phyloP scores from a whole-genome alignment of 495 filamentous ascomycete species.

The Letharia lupina region DNA sequence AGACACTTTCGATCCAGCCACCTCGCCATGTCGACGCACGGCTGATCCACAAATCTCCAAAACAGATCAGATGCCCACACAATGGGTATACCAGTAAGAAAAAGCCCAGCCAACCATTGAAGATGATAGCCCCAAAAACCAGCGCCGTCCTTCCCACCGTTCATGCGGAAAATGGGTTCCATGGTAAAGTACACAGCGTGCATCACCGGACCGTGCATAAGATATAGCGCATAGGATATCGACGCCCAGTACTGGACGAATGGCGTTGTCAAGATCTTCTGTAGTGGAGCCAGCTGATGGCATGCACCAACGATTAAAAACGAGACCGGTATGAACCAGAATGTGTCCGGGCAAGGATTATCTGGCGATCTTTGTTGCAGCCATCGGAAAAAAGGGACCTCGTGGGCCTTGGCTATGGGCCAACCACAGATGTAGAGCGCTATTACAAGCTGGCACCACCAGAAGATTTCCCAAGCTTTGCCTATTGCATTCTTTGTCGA shows the following conservation, averaged over 20 bases:
- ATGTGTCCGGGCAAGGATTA: background rate
- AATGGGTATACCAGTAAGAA: slow-evolving; percentile 34
- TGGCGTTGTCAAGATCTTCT: slow-evolving; percentile 1
- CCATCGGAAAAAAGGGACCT: background rate
- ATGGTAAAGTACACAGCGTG: slow-evolving; percentile 38
- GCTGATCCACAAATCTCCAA: slow-evolving; percentile 39
- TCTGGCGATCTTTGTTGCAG: background rate
- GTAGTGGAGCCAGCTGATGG: background rate
- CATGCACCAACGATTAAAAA: background rate
- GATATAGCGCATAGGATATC: slow-evolving; percentile 45
- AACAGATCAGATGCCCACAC: slow-evolving; percentile 41
- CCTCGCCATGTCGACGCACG: slow-evolving; percentile 38
- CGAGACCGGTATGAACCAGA: background rate
- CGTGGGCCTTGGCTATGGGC: background rate
- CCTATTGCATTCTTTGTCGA: background rate
- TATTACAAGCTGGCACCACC: background rate
- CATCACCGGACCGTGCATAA: slow-evolving; percentile 44
- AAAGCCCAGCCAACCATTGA: background rate
- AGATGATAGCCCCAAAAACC: slow-evolving; percentile 31
- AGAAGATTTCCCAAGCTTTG: background rate
- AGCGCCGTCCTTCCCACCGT: slow-evolving; percentile 31
- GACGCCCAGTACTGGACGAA: slow-evolving; percentile 39
- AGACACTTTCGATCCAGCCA: slow-evolving; percentile 31
- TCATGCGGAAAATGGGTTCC: slow-evolving; percentile 29
- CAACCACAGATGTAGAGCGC: background rate